A percentile compares a stretch with the other conserved stretches of the same genome.
Conservation (phyloP, 768 basidiomycete genomes). For the Amanita pseudoporphyria region DNA sequence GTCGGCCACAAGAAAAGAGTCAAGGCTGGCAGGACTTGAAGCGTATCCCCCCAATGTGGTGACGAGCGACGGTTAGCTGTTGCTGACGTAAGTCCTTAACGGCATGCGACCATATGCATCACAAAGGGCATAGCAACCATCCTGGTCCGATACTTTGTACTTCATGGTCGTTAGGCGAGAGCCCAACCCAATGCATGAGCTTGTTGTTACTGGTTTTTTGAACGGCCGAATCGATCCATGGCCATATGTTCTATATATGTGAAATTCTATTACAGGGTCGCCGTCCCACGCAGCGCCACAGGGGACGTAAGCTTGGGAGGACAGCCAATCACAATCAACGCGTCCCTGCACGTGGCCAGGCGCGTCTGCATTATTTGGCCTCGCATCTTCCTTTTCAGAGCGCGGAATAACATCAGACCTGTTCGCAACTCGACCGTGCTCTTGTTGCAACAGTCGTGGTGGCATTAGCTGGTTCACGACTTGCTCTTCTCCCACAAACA, state of each 20-base stretch:
- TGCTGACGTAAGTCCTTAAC: background rate
- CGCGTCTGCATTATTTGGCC: conserved; percentile 17
- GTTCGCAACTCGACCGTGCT: conserved; percentile 8
- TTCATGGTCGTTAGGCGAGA: background rate
- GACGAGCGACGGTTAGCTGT: too few relatives aligned
- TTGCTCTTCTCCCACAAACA: conserved; percentile 1
- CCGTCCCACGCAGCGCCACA: too few relatives aligned
- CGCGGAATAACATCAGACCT: conserved; percentile 10
- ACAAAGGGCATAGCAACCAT: too few relatives aligned
- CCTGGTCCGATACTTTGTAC: too few relatives aligned
- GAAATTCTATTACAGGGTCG: background rate
- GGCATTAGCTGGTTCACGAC: too few relatives aligned
- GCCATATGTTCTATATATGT: too few relatives aligned
- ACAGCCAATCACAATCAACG: background rate
- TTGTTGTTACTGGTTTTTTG: background rate
- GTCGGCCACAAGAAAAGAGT: background rate
- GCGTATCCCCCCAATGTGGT: background rate
- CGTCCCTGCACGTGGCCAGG: conserved; percentile 7
- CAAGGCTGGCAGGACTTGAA: background rate
- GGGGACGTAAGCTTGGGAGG: background rate
- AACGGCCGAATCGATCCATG: too few relatives aligned
- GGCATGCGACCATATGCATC: too few relatives aligned
- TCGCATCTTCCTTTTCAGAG: conserved; percentile 12
- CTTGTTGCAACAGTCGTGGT: conserved; percentile 5
- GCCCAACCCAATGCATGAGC: background rate